These are phyloP conservation scores for Populus euphratica DNA, from an alignment of 345 rosid genomes.

Conservation along the genomic window DNA sequence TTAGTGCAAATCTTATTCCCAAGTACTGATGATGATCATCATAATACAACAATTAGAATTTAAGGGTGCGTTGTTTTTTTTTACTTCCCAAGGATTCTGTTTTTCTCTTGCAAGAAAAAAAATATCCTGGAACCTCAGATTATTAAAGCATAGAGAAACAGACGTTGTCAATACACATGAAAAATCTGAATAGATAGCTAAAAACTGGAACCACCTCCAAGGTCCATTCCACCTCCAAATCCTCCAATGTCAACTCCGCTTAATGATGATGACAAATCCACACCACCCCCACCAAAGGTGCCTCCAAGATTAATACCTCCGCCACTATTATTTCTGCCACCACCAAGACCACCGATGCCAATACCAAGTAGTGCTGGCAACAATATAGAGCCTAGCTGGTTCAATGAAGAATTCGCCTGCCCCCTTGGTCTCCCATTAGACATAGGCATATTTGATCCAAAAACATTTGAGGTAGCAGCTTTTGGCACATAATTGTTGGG, in stretches of 20 bases:
- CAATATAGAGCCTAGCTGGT: not conserved
- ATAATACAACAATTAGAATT: no score
- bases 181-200: not conserved
- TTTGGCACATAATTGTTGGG: not conserved
- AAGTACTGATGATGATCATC: no score
- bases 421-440: not conserved
- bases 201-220: not conserved
- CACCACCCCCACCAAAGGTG: no score
- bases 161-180: no score
- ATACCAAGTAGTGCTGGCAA: constrained; percentile 2
- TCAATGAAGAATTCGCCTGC: not conserved
- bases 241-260: constrained; percentile 7
- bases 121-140: no score
- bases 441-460: not conserved
- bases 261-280: not conserved
- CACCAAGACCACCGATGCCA: not conserved
- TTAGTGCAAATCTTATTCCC: no score
- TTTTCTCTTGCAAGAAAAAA: no score
- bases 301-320: not conserved
- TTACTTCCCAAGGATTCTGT: no score
- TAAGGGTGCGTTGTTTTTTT: no score
- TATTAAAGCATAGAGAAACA: no score
- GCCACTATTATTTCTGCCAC: not conserved
- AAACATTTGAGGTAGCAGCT: not conserved
- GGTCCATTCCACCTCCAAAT: not conserved